Percentiles rank a stretch among this genome's conserved stretches.
These are phyloP conservation scores for Corchorus capsularis DNA, from an alignment of 345 rosid genomes.

Conservation along the genomic window DNA sequence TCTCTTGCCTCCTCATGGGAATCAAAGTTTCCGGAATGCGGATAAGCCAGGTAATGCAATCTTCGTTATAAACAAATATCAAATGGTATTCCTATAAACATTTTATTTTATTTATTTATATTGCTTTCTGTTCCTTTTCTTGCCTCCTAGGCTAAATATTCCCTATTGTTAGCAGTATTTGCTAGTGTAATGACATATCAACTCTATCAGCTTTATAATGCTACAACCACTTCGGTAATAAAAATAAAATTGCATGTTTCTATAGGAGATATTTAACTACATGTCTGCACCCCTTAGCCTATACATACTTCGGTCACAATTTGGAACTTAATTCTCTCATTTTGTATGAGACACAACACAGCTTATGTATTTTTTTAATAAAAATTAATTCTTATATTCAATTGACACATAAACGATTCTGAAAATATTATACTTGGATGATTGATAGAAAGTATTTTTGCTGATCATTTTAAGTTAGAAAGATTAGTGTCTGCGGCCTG, in stretches of 20 bases:
- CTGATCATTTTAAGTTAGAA: not conserved
- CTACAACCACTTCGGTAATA: not conserved
- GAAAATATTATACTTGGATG: not conserved
- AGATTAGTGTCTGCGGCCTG: not conserved
- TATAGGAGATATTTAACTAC: not conserved
- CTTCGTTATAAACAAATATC: not conserved
- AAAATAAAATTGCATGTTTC: not conserved
- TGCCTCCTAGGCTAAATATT: slow-evolving; percentile 1
- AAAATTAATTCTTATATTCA: not conserved
- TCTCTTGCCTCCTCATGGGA: slow-evolving; percentile 48
- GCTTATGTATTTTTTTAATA: not conserved
- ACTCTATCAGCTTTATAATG: not conserved
- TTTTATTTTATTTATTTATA: not conserved
- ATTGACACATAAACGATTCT: not conserved
- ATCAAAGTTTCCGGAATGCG: slow-evolving; percentile 51
- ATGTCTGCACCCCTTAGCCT: not conserved
- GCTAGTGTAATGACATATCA: not conserved
- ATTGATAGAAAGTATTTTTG: not conserved
- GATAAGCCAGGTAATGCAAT: slow-evolving; percentile 58
- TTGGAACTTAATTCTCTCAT: not conserved
- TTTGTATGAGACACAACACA: not conserved
- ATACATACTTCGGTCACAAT: not conserved
- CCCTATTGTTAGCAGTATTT: not conserved
- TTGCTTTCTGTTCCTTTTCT: not conserved
- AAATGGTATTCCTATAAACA: not conserved